Base-by-base conservation (phyloP, 2,329 filamentous ascomycete genomes). In the Biscogniauxia mediterranea region DNA sequence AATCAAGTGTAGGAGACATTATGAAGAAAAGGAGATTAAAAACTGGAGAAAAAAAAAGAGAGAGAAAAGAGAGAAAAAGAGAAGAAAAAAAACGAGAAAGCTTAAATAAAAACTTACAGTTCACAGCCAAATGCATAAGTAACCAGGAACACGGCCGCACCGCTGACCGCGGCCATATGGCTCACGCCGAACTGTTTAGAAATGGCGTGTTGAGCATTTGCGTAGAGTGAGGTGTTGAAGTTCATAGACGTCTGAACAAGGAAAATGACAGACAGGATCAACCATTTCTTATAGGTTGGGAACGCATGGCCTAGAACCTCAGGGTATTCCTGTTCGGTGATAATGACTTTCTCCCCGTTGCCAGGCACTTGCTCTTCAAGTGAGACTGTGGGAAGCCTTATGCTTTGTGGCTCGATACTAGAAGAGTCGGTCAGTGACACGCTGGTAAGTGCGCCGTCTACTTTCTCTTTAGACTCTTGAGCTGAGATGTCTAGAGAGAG, bases 101-200 rank as follows among this genome's bases (percentile, higher is more conserved):
- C n/a, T n/a, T n/a, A n/a, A n/a, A n/a, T n/a, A 32, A 51, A 23
- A 7, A 62, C 70, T 63, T 65, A 74, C 71, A 94, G 82, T 75
- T 95, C 92, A 73, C 72, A 74, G 52, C 72, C 72, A 64, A 85
- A 83, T 11, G 80, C 80, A 64, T 85, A 85, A 0, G 76, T 70
- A 19, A 84, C 74, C 2, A 85, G 73, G 70, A 84, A 85, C 4
- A 80, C 70, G 64, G 78, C 79, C 20, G 81, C 80, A 11, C 80
- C 80, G 9, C 77, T 76, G 5, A 81, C 78, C 2, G 80, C 80
- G 0, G 75, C 78, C 66, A 83, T 79, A 26, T 75, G 72, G 58
- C 75, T 80, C 57, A 85, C 76, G 59, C 70, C 66, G 56, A 82
- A 83, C 17, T 82, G 72, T 55, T 80, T 70, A 1, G 73, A 68